Base-by-base conservation (phyloP, 371 early-diverging fungal genomes). In the Mortierella sp. region DNA sequence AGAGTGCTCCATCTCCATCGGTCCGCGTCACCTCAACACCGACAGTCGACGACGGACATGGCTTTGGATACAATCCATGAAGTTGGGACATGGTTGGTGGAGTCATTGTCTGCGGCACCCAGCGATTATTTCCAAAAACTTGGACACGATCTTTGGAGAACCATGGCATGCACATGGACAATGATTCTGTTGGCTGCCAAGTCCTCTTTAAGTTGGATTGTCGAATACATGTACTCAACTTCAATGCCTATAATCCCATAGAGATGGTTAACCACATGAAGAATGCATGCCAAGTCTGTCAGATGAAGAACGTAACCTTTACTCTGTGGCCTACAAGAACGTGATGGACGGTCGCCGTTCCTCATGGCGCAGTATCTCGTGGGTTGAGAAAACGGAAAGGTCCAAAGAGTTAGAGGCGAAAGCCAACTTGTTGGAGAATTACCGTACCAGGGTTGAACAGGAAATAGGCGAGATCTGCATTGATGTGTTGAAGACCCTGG, bases 321-420 rank as follows among this genome's bases (percentile, higher is more conserved):
- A 99, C 53, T 98, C 98, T 28, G 97, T 99, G 64, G 99, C 99
- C 61, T 99, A 97, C 91, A 99, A 99, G 91, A 99, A 99, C 86
- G 96, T 99, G 49, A 99, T 98, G 78, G 98, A 99, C 78, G 94
- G 96, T 60, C 97, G 98, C 74, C 96, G 99, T 87, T 96, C 98
- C 46, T 97, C 98, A 43, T 99, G 99, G 99, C 89, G 99, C 84
- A 98, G 99, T 78, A 94, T 99, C 28, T 96, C 95, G 61, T 97
- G 98, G 60, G 97, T 98, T 72, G 97, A 97, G 83, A 94, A 96
- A 81, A 99, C 98, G 92, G 95, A 96, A 82, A 95, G 96, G 81
- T 86, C 86, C 72, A 97, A 96, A 89, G 95, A 93, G 81, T 90
- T 93, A 79, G 82, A 88, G 45, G 78, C 81, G 53, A 96, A 97